A percentile compares a stretch with the other conserved stretches of the same genome.
These are phyloP conservation scores for Paraglomus occultum DNA, from an alignment of 192 early-diverging fungal species.

Conservation along the genomic window DNA sequence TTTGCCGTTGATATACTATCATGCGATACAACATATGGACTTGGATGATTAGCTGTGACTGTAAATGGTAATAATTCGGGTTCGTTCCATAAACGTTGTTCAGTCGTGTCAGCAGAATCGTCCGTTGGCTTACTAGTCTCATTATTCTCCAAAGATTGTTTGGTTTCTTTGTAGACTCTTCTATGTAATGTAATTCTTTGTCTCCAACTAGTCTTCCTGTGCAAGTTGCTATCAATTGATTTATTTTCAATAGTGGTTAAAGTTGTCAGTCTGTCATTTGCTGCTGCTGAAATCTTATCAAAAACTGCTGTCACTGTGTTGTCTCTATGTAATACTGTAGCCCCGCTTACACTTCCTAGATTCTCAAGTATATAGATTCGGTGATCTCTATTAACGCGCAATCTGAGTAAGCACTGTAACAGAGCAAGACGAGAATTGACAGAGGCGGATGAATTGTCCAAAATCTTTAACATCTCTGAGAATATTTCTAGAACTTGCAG, in stretches of 20 bases:
- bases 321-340: conserved; percentile 19
- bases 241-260: too few relatives aligned
- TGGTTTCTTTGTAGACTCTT: too few relatives aligned
- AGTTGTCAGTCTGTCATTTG: neutral
- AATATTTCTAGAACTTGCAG: conserved; percentile 39
- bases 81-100: conserved; percentile 11
- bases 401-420: conserved; percentile 48
- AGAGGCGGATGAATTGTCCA: conserved; percentile 37
- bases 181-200: neutral
- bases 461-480: conserved; percentile 42
- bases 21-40: conserved; percentile 21
- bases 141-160: too few relatives aligned
- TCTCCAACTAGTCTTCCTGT: neutral
- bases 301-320: too few relatives aligned
- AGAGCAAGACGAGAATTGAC: conserved; percentile 46
- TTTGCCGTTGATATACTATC: neutral
- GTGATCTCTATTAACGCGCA: conserved; percentile 53
- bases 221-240: too few relatives aligned
- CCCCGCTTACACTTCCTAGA: conserved; percentile 4
- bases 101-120: too few relatives aligned
- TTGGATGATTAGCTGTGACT: conserved; percentile 10
- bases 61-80: conserved; percentile 15
- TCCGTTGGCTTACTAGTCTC: too few relatives aligned
- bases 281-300: neutral
- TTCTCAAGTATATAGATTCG: conserved; percentile 39